Base-by-base conservation (phyloP, 768 basidiomycete genomes). In the Leccinum subgranulosum region DNA sequence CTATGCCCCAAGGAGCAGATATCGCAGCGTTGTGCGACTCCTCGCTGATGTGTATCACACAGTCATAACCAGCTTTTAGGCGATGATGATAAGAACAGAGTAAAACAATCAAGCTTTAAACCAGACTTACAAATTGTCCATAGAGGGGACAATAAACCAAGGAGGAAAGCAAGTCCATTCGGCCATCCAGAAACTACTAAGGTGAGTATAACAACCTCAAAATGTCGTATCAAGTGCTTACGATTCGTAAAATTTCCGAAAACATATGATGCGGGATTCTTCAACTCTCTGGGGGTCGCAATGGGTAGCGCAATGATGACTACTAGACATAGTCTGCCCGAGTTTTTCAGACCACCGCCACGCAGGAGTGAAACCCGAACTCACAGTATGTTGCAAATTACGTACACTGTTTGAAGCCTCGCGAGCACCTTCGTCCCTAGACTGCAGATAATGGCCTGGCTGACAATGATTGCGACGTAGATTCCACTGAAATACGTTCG, bases 381-480 rank as follows among this genome's bases (percentile, higher is more conserved):
- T 50, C 64, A 73, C 68, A 74, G 27, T 4, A 79, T 66, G 57
- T 81, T 81, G 34, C 74, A 67, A 6, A 73, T 51, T 9, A 79
- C 72, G 47, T 76, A 79, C 8, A 78, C 71, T 11, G 76, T 82
- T 65, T 91, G 89, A n/a, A 90, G 66, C 19, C 86, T 76, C 1
- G 88, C 89, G 12, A 92, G 74, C 19, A 85, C 62, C 17, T 74
- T 71, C 1, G 88, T 88, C 15, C 82, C 86, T 14, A 89, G 73
- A 62, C 84, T 85, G 61, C 86, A 88, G 11, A 87, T 67, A 14
- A 84, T 57, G 0, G 81, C 87, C 66, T 90, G 86, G 2, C 79
- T 74, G 17, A 86, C 41, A 7, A 90, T 70, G 47, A 92, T 73
- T 11, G 78, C 85, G 36, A 72, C 76, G 62, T 84, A 91, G 6